These are phyloP conservation scores for Echium plantagineum DNA, from an alignment of 257 asterid species.

Conservation along the genomic window DNA sequence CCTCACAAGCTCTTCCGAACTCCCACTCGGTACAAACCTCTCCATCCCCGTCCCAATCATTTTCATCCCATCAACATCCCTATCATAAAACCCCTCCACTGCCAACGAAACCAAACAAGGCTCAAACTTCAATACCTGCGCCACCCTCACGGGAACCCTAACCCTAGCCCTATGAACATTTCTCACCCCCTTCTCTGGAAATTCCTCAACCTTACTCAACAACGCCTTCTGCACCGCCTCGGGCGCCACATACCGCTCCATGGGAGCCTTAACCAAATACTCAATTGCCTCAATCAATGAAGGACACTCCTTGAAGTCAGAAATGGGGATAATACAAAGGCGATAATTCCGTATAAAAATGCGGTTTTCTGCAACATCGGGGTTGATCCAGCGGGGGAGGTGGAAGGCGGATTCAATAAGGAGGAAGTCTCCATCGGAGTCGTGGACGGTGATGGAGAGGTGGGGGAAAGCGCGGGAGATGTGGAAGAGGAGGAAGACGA, in stretches of 20 bases:
- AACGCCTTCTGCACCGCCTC: constrained; percentile 54
- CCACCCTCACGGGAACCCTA: constrained; percentile 57
- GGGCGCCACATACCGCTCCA: constrained; percentile 23
- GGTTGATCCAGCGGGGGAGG: constrained; percentile 80
- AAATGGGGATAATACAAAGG: constrained; percentile 47
- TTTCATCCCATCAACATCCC: constrained; percentile 90
- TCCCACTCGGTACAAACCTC: constrained; percentile 54
- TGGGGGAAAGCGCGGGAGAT: constrained; percentile 40
- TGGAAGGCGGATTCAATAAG: constrained; percentile 76
- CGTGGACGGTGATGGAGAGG: constrained; percentile 63
- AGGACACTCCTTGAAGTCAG: constrained; percentile 34
- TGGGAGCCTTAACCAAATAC: constrained; percentile 14
- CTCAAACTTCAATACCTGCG: constrained; percentile 71
- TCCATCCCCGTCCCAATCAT: constrained; percentile 56
- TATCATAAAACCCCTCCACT: constrained; percentile 78
- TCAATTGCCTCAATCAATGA: constrained; percentile 32
- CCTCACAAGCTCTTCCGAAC: constrained; percentile 59
- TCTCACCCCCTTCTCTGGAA: constrained; percentile 53
- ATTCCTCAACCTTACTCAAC: constrained; percentile 48
- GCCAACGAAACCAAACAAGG: constrained; percentile 57
- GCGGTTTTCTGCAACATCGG: constrained; percentile 65
- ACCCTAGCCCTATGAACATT: constrained; percentile 61
- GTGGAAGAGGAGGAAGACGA: constrained; percentile 58
- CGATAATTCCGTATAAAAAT: constrained; percentile 64
- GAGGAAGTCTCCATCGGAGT: constrained; percentile 78